These are phyloP conservation scores for Calonectria pauciramosa DNA, from an alignment of 2,329 filamentous ascomycete genomes.

Conservation along the genomic window DNA sequence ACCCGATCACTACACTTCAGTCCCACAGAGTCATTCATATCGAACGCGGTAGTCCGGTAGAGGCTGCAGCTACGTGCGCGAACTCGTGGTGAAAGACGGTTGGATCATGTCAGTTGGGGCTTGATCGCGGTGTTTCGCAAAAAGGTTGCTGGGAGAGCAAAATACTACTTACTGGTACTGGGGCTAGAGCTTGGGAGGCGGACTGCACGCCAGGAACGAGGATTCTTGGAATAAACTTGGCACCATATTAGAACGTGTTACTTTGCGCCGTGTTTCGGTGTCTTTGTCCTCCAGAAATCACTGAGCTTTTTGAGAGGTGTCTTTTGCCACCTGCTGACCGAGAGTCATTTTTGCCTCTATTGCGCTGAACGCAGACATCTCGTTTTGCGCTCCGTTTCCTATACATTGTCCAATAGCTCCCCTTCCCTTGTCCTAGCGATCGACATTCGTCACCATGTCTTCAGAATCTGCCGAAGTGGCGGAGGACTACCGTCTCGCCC, in stretches of 20 bases:
- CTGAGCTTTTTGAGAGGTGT: conserved; percentile 23
- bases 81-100: conserved; percentile 32
- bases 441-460: conserved; percentile 56
- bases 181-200: conserved; percentile 41
- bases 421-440: conserved; percentile 28
- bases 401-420: conserved; percentile 20
- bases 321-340: conserved; percentile 28
- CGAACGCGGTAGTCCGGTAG: conserved; percentile 24
- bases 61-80: conserved; percentile 27
- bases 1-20: conserved; percentile 21
- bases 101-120: conserved; percentile 37
- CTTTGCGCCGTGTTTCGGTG: conserved; percentile 36
- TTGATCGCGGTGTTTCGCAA: conserved; percentile 38
- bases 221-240: conserved; percentile 49
- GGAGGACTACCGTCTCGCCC: conserved; percentile 92
- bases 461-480: conserved; percentile 85
- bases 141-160: conserved; percentile 39
- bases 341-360: conserved; percentile 6
- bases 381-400: conserved; percentile 29
- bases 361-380: conserved; percentile 22
- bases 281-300: conserved; percentile 25
- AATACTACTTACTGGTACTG: conserved; percentile 35
- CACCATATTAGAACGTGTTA: conserved; percentile 43
- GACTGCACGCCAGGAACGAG: conserved; percentile 38
- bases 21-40: conserved; percentile 18